Conservation (phyloP, 257 asterid species). For the Solanum microdontum region DNA sequence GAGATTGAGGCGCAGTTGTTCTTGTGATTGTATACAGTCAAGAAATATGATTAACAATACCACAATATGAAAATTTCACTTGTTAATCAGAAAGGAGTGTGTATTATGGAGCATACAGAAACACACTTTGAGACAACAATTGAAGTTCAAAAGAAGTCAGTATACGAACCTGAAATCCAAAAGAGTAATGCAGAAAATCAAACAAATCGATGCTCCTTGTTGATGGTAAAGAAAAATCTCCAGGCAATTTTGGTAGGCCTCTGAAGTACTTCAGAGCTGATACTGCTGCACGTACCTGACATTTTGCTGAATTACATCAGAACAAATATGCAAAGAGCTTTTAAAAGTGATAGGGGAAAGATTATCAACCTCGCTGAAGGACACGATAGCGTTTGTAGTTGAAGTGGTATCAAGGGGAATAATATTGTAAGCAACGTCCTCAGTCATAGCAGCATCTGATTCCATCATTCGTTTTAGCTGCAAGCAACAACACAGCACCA, state of each 20-base stretch:
- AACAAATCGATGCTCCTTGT: constrained; percentile 68
- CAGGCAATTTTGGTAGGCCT: constrained; percentile 80
- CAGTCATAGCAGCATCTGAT: constrained; percentile 97
- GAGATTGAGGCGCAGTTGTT: background rate
- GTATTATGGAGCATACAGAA: background rate
- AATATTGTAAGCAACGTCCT: constrained; percentile 80
- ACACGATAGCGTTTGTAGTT: constrained; percentile 54
- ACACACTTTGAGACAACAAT: background rate
- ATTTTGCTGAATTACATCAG: constrained; percentile 3
- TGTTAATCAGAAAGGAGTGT: background rate
- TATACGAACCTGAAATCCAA: constrained; percentile 86
- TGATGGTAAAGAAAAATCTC: constrained; percentile 45
- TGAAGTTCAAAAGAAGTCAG: background rate
- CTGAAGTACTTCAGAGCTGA: constrained; percentile 70
- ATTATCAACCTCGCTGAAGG: constrained; percentile 64
- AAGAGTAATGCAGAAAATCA: constrained; percentile 68
- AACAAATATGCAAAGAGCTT: background rate
- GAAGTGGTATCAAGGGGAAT: constrained; percentile 87
- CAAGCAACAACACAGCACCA: constrained; percentile 13
- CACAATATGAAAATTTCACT: background rate
- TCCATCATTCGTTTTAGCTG: constrained; percentile 91
- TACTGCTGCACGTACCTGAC: constrained; percentile 71
- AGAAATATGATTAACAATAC: background rate
- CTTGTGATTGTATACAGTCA: background rate
- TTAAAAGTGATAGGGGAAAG: background rate